These are phyloP conservation scores for Leishmania braziliensis DNA, from an alignment of 208 protist species.

Conservation along the genomic window DNA sequence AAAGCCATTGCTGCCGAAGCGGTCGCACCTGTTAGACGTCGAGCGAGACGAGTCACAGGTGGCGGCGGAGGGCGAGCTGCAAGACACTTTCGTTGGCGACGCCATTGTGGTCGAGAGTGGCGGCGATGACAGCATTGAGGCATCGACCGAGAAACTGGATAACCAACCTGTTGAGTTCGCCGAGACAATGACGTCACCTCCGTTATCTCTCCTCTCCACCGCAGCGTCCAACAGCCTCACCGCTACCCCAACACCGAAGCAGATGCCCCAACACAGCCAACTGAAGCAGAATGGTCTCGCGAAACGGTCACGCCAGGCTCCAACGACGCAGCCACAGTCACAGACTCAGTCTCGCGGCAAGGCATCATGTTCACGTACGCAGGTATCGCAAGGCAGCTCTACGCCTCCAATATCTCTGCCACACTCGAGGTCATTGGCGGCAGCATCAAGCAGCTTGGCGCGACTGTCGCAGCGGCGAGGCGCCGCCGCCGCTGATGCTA, in stretches of 20 bases:
- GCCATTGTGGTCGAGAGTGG: neutral
- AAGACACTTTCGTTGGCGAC: neutral
- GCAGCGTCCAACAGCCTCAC: neutral
- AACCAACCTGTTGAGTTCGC: neutral
- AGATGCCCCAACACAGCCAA: neutral
- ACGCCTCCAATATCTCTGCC: neutral
- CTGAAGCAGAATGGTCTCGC: neutral
- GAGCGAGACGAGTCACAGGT: neutral
- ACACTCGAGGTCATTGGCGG: neutral
- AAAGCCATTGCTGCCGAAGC: conserved; percentile 3
- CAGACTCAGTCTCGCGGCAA: neutral
- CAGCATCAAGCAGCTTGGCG: neutral
- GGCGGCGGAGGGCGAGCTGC: neutral
- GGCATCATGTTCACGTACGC: neutral
- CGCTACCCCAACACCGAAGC: neutral
- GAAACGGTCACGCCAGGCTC: neutral
- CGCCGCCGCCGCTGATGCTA: neutral
- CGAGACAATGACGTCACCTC: neutral
- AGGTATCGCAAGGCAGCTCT: neutral
- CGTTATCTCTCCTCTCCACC: neutral
- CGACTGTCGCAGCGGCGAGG: neutral
- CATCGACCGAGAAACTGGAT: neutral
- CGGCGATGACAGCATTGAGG: neutral
- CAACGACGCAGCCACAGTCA: neutral
- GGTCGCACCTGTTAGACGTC: neutral